Conservation (phyloP, 768 basidiomycete species). For the Panellus pusillus region DNA sequence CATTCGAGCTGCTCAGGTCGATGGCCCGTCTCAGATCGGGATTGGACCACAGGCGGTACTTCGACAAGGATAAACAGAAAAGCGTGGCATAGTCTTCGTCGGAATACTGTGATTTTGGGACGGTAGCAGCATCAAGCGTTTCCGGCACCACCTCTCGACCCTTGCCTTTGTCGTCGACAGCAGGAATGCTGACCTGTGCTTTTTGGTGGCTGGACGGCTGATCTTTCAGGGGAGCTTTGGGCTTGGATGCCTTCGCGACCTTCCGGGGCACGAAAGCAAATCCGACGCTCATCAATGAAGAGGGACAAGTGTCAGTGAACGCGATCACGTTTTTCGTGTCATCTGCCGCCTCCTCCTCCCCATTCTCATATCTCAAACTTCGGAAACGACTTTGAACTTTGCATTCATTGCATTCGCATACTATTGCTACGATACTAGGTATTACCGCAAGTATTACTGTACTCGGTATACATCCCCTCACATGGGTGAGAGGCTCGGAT, state of each 20-base stretch:
- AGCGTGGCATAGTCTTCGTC: slow-evolving; percentile 52
- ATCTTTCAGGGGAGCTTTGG: slow-evolving; percentile 17
- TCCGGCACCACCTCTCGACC: slow-evolving; percentile 16
- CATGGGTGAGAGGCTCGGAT: no score
- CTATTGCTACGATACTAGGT: no score
- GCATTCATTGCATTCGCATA: no score
- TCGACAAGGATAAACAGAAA: slow-evolving; percentile 63
- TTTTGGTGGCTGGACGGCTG: not conserved
- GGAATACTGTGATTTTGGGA: slow-evolving; percentile 22
- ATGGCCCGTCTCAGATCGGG: slow-evolving; percentile 51
- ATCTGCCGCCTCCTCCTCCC: no score
- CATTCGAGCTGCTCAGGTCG: slow-evolving; percentile 34
- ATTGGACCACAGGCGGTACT: slow-evolving; percentile 68
- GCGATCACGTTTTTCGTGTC: no score
- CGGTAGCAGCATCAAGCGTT: not conserved
- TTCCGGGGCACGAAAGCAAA: slow-evolving; percentile 52
- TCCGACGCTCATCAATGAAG: slow-evolving; percentile 24
- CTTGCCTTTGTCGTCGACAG: slow-evolving; percentile 22
- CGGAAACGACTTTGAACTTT: no score
- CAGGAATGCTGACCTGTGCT: not conserved
- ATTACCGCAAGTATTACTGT: no score
- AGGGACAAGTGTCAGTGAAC: no score
- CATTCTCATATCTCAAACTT: no score
- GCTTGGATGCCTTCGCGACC: slow-evolving; percentile 36
- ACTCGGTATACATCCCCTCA: no score